phyloP scores from a whole-genome alignment of 305 asterid genomes.

The Fraxinus ornus region DNA sequence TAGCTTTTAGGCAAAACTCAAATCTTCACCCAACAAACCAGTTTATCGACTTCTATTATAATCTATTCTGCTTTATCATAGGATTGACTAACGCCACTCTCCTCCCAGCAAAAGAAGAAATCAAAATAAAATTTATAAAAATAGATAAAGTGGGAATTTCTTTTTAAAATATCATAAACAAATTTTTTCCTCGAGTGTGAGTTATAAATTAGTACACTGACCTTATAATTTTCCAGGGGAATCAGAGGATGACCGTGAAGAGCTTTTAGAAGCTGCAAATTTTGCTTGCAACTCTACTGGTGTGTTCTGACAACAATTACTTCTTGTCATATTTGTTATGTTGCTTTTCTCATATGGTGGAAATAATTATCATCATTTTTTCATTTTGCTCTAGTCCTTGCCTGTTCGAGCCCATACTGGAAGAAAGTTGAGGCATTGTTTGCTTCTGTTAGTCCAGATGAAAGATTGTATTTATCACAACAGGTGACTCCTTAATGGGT shows the following conservation, averaged over 20 bases:
- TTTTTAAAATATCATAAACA: not conserved
- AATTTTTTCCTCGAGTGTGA: not conserved
- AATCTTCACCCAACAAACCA: not conserved
- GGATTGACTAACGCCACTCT: not conserved
- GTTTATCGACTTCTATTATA: slow-evolving; percentile 10
- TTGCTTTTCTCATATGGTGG: slow-evolving; percentile 4
- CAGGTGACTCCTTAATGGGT: slow-evolving; percentile 55
- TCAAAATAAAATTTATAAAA: not conserved
- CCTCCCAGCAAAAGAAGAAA: slow-evolving; percentile 8
- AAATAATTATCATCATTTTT: slow-evolving; percentile 12
- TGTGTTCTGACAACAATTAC: slow-evolving; percentile 35
- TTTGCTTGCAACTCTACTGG: slow-evolving; percentile 65
- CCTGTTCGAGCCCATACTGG: slow-evolving; percentile 84
- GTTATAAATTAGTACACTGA: slow-evolving; percentile 17
- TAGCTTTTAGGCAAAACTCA: not conserved
- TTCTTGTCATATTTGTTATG: not conserved
- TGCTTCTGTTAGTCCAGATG: slow-evolving; percentile 65
- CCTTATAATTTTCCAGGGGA: slow-evolving; percentile 58
- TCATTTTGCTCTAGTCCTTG: slow-evolving; percentile 50
- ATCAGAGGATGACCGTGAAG: slow-evolving; percentile 88
- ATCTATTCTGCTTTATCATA: not conserved
- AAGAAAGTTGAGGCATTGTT: slow-evolving; percentile 69
- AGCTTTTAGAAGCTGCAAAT: slow-evolving; percentile 73
- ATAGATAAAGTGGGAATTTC: not conserved
- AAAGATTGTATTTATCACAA: slow-evolving; percentile 52